These are phyloP conservation scores for Umbilicus rupestris DNA, from an alignment of 164 flowering plant species.

Conservation along the genomic window DNA sequence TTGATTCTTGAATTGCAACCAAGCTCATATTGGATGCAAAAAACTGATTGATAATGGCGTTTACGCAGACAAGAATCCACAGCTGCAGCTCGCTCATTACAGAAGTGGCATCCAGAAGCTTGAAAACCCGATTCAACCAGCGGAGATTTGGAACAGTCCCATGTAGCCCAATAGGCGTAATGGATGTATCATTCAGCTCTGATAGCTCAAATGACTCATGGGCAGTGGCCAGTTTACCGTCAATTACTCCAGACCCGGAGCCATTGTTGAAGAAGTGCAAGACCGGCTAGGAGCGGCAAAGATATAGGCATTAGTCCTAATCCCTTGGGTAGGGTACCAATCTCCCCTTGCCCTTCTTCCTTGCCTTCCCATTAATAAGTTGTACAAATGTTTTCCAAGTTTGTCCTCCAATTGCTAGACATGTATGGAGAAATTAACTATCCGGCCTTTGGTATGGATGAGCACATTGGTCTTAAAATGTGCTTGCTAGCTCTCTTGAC, in stretches of 20 bases:
- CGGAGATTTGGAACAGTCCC: constrained; percentile 30
- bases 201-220: constrained; percentile 67
- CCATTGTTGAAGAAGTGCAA: constrained; percentile 48
- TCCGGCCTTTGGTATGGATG: too few relatives aligned
- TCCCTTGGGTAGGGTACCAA: constrained; percentile 9
- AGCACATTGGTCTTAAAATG: too few relatives aligned
- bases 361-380: neutral
- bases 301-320: constrained; percentile 14
- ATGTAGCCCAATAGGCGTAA: constrained; percentile 58
- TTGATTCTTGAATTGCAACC: neutral
- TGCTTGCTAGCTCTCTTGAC: neutral
- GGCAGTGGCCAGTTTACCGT: constrained; percentile 24
- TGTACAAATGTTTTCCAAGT: neutral
- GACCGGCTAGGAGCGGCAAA: constrained; percentile 14
- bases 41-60: neutral
- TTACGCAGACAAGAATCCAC: constrained; percentile 30
- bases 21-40: neutral
- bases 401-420: neutral
- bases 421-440: neutral
- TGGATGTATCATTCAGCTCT: constrained; percentile 59
- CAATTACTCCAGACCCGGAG: constrained; percentile 29
- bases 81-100: constrained; percentile 26
- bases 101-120: constrained; percentile 16
- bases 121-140: constrained; percentile 20
- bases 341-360: too few relatives aligned